Conservation (phyloP, 2,329 filamentous ascomycete species). For the Neurospora sp. region DNA sequence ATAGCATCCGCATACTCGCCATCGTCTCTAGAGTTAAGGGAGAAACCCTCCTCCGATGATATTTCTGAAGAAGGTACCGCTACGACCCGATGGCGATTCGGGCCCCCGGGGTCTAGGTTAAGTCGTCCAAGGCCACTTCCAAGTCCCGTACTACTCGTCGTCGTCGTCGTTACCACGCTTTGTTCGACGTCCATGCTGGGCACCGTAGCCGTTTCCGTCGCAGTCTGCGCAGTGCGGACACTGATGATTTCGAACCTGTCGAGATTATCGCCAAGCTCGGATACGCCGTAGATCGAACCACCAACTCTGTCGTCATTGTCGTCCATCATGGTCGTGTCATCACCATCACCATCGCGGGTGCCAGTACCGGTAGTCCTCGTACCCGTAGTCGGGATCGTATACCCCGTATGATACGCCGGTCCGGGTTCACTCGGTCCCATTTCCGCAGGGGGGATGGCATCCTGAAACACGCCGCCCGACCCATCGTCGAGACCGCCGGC, state of each 20-base stretch:
- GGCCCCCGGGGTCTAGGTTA: conserved; percentile 15
- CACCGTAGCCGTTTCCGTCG: conserved; percentile 23
- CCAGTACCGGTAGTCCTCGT: background rate
- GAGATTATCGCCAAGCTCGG: conserved; percentile 25
- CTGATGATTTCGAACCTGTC: conserved; percentile 4
- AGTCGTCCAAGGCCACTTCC: conserved; percentile 14
- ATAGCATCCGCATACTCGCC: conserved; percentile 22
- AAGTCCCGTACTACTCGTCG: conserved; percentile 11
- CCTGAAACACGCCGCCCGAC: conserved; percentile 39
- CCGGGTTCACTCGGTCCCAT: conserved; percentile 37
- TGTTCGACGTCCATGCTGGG: conserved; percentile 30
- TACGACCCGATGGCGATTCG: background rate
- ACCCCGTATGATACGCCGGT: conserved; percentile 36
- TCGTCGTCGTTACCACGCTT: conserved; percentile 24
- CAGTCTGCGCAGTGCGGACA: background rate
- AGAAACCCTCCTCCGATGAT: conserved; percentile 28
- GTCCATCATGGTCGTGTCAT: conserved; percentile 7
- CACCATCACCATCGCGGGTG: conserved; percentile 6
- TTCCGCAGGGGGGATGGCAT: conserved; percentile 29
- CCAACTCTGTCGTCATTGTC: background rate
- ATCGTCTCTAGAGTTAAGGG: conserved; percentile 19
- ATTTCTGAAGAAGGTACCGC: conserved; percentile 7
- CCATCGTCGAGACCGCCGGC: conserved; percentile 46
- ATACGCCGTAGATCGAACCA: conserved; percentile 25
- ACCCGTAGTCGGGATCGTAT: conserved; percentile 22